phyloP scores from a whole-genome alignment of 2,329 filamentous ascomycete species.

The Escovopsis sp. region DNA sequence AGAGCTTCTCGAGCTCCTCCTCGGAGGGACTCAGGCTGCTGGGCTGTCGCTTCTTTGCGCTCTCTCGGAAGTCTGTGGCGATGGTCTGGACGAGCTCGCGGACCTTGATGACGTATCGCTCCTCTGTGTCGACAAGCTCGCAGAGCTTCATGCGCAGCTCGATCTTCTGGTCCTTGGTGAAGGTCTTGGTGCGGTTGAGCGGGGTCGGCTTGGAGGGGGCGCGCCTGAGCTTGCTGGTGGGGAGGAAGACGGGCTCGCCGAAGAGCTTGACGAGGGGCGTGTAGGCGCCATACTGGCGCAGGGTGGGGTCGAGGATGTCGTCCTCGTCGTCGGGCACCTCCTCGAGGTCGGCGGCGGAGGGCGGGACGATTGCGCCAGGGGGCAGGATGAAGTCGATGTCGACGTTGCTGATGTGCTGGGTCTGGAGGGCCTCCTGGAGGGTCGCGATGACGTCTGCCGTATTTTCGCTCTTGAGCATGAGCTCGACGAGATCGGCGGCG shows the following conservation, averaged over 20 bases:
- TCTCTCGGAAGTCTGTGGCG: conserved; percentile 63
- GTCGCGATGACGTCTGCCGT: conserved; percentile 56
- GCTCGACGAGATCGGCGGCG: conserved; percentile 76
- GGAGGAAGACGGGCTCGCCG: conserved; percentile 73
- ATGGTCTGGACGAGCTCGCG: conserved; percentile 70
- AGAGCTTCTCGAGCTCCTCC: conserved; percentile 59
- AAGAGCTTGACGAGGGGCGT: conserved; percentile 62
- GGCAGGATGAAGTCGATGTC: conserved; percentile 82
- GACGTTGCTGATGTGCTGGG: conserved; percentile 70
- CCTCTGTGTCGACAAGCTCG: conserved; percentile 85
- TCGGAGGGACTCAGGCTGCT: conserved; percentile 57
- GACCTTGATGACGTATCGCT: conserved; percentile 81
- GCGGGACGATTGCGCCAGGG: conserved; percentile 55
- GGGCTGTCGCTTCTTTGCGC: conserved; percentile 41
- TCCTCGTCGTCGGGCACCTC: conserved; percentile 48
- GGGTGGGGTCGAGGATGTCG: conserved; percentile 47
- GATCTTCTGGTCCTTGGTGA: conserved; percentile 69
- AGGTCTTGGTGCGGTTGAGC: conserved; percentile 61
- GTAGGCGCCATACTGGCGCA: conserved; percentile 63
- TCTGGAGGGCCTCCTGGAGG: conserved; percentile 60
- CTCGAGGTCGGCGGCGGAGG: conserved; percentile 44
- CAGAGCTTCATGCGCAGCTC: conserved; percentile 76
- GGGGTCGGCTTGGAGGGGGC: conserved; percentile 78
- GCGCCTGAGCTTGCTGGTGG: conserved; percentile 68
- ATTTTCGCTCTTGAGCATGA: conserved; percentile 72